Base-by-base conservation (phyloP, 1,139 yeast species). In the Martiniozyma asiatica region DNA sequence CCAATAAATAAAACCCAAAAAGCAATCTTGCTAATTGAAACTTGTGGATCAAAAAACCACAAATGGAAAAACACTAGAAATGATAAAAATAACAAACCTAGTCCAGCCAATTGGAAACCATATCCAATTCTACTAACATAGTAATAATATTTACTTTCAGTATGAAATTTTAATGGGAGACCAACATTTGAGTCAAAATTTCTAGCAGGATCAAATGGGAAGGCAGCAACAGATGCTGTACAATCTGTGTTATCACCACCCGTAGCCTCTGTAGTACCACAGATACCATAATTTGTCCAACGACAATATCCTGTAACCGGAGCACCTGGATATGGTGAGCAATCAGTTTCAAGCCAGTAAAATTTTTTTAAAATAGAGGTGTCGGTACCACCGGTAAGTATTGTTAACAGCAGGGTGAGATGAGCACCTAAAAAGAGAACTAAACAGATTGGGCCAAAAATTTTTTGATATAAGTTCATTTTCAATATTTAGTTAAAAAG, bases 241-340 rank as follows among this genome's bases (percentile, higher is more conserved):
- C 89, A 78, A 37, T 63, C 48, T 32, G 48, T 37, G 38, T 58
- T 53, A 32, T 55, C 49, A 29, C 63, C 60, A 39, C 55, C 46
- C 18, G 35, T 36, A 19, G 64, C 60, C 39, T 55, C 46, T 18
- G 35, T 36, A 19, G 64, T 73, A 9, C 26, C 38, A 57, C 94
- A 82, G 37, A 61, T 48, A 30, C 66, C 63, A 55, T 79, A 81
- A 43, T 64, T 61, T n/a, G 84, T 77, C 93, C 93, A 81, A 51
- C 82, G 63, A 26, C 43, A 40, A 4, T 75, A 61, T 20, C 54
- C 45, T 15, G 50, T 42, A 28, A 58, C 54, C 5, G 55, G 49
- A 17, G 77, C 72, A 26, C 66, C 65, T 9, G 64, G 48, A 34
- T 76, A 66, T 12, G 54, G 55, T n/a, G 67, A 53, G 18, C 92